phyloP scores from a whole-genome alignment of 78 protist genomes.

The Anaeramoeba flamelloides region DNA sequence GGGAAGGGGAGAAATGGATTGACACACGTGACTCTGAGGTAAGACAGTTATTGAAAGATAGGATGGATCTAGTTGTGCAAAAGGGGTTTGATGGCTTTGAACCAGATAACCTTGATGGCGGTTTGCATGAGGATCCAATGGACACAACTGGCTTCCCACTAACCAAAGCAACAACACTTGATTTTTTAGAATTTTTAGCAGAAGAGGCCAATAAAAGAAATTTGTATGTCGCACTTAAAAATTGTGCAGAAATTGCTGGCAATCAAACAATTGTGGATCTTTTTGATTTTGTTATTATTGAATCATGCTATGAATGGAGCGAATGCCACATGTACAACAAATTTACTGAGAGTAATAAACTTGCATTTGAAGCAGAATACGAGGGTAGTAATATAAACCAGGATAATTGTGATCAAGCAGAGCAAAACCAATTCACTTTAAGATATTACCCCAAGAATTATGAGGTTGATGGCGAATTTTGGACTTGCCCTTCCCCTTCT shows the following conservation, averaged over 20 bases:
- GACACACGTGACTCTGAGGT: background rate
- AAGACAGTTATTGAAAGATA: background rate
- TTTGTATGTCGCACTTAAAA: background rate
- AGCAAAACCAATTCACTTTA: background rate
- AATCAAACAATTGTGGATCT: background rate
- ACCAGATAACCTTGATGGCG: background rate
- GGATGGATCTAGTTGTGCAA: background rate
- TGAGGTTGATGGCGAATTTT: background rate
- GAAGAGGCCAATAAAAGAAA: background rate
- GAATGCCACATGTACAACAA: background rate
- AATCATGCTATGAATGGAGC: background rate
- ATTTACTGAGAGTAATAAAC: background rate
- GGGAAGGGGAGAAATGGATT: background rate
- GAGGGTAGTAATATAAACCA: background rate
- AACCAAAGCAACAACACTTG: background rate
- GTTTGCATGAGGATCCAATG: background rate
- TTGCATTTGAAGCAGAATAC: background rate
- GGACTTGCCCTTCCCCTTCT: background rate
- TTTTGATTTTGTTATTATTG: background rate
- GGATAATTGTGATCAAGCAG: background rate
- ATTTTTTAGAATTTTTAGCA: background rate
- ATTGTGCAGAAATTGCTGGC: background rate
- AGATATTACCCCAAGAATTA: background rate
- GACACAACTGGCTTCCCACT: background rate
- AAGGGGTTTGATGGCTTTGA: background rate